Evolutionary conservation across 768 basidiomycete species (phyloP).

Genomic region (Termitomyces sp.): DNA sequence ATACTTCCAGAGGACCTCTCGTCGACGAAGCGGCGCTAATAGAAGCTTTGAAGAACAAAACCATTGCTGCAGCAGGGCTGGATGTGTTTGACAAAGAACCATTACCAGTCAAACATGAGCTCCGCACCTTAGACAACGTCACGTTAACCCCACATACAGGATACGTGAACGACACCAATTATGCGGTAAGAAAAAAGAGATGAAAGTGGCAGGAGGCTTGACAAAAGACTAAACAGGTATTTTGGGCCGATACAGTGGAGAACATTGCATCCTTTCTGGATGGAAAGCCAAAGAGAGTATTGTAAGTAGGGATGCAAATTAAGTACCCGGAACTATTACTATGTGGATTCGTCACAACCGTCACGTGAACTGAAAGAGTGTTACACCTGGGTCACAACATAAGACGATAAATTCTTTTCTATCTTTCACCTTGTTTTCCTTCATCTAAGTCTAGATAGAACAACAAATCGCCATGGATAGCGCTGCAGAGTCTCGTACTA

Average conservation of each 20-base stretch:
- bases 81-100: constrained; percentile 68
- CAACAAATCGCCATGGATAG: constrained; percentile 31
- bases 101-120: constrained; percentile 49
- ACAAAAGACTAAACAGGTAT: constrained; percentile 27
- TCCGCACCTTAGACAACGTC: constrained; percentile 46
- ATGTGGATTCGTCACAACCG: constrained; percentile 13
- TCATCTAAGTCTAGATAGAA: constrained; percentile 18
- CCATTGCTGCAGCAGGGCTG: constrained; percentile 54
- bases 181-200: constrained; percentile 30
- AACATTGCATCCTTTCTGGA: constrained; percentile 53
- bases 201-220: not conserved
- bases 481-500: constrained; percentile 55
- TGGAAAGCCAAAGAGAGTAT: constrained; percentile 26
- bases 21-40: constrained; percentile 56
- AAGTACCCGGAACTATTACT: too few relatives aligned
- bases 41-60: constrained; percentile 35
- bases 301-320: too few relatives aligned
- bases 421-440: constrained; percentile 22
- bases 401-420: constrained; percentile 24
- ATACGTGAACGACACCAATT: constrained; percentile 48
- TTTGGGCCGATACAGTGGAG: constrained; percentile 50
- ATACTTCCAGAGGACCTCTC: constrained; percentile 62
- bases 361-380: constrained; percentile 22
- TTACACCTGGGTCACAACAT: constrained; percentile 22
- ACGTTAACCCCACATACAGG: constrained; percentile 59